These are phyloP conservation scores for Fusarium globosum DNA, from an alignment of 2,329 filamentous ascomycete genomes.

Conservation along the genomic window DNA sequence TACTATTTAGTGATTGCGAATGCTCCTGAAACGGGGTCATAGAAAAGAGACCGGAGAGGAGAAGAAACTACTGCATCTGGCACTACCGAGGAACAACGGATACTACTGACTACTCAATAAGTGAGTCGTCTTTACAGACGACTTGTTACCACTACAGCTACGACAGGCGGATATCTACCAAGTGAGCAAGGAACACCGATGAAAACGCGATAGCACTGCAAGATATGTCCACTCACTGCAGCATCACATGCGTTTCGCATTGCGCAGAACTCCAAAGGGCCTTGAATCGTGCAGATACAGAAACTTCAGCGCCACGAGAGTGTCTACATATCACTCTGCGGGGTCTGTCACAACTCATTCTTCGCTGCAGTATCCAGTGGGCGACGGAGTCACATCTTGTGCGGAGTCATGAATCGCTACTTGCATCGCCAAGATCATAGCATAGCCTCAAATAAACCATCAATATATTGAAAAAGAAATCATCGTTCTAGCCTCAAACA, in stretches of 20 bases:
- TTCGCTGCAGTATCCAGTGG: not conserved
- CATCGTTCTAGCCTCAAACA: not conserved
- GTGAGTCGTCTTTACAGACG: too few relatives aligned
- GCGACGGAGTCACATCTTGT: not conserved
- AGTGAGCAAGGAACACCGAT: too few relatives aligned
- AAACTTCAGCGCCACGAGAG: not conserved
- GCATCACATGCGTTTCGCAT: not conserved
- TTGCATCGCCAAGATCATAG: not conserved
- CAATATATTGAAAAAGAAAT: not conserved
- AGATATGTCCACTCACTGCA: not conserved
- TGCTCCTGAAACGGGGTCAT: too few relatives aligned
- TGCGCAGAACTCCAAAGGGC: not conserved
- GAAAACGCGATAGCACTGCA: not conserved
- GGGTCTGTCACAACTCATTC: not conserved
- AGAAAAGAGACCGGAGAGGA: too few relatives aligned
- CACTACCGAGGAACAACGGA: not conserved
- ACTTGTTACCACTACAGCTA: too few relatives aligned
- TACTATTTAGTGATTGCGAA: fast-evolving
- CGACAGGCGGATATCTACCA: too few relatives aligned
- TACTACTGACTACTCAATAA: not conserved
- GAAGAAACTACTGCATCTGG: too few relatives aligned
- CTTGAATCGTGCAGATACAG: not conserved
- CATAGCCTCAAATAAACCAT: not conserved
- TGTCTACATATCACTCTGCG: not conserved
- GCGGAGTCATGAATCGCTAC: not conserved